A percentile compares a stretch with the other conserved stretches of the same genome.
Evolutionary conservation across 306 rosid genomes (phyloP).

Genomic region (Carpinus fangiana): DNA sequence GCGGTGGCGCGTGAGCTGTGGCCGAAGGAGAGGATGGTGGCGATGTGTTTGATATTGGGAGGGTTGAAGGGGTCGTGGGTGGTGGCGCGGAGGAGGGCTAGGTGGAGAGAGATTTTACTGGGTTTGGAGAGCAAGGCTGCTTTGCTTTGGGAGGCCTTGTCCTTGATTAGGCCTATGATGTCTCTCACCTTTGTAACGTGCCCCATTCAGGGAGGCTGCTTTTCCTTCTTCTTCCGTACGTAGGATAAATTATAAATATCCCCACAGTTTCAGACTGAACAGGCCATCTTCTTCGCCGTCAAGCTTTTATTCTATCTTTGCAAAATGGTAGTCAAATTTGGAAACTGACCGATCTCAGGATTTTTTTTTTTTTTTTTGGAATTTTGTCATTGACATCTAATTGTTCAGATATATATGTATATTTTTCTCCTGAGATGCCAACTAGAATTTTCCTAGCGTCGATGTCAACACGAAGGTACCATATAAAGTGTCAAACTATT

Average conservation of each 20-base stretch:
- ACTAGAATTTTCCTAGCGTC: too few species aligned
- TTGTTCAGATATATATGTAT: too few species aligned
- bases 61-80: slow-evolving; percentile 65
- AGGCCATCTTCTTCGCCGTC: too few species aligned
- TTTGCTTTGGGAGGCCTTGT: slow-evolving; percentile 80
- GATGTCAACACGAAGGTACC: too few species aligned
- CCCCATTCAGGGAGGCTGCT: slow-evolving; percentile 26
- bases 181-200: slow-evolving; percentile 38
- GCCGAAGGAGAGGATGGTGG: slow-evolving; percentile 61
- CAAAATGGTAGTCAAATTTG: too few species aligned
- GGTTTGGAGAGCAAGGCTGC: slow-evolving; percentile 64
- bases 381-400: too few species aligned
- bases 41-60: slow-evolving; percentile 50
- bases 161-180: slow-evolving; percentile 68
- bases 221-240: background rate
- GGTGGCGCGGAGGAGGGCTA: slow-evolving; percentile 74
- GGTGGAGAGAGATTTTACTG: slow-evolving; percentile 43
- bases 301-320: too few species aligned
- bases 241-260: background rate
- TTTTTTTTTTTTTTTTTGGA: too few species aligned
- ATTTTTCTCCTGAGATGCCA: too few species aligned
- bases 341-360: too few species aligned
- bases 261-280: too few species aligned
- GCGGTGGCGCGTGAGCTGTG: slow-evolving; percentile 82
- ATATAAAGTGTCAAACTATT: too few species aligned